Percentiles rank a stretch among this genome's conserved stretches.
These are phyloP conservation scores for Hypoxylon crocopeplum DNA, from an alignment of 495 filamentous ascomycete species.

Conservation along the genomic window DNA sequence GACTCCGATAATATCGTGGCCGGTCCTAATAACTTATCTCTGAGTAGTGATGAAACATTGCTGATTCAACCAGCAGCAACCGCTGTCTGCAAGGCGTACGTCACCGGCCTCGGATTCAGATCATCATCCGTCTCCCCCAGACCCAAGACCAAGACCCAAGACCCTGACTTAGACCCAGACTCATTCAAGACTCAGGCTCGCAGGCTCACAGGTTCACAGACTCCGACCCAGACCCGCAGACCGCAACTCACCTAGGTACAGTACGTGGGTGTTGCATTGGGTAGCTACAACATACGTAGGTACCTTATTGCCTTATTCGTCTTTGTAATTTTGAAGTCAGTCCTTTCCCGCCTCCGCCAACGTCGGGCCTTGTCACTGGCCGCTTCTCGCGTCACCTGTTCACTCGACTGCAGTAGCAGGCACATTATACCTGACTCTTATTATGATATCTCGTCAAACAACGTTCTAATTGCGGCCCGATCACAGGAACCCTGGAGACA, in stretches of 20 bases:
- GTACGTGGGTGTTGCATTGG: slow-evolving; percentile 17
- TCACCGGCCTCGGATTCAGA: slow-evolving; percentile 30
- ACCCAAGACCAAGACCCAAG: slow-evolving; percentile 3
- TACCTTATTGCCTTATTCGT: slow-evolving; percentile 1
- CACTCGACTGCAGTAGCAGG: slow-evolving; percentile 12
- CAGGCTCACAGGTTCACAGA: too few relatives aligned
- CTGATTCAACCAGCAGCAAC: slow-evolving; percentile 11
- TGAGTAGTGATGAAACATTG: slow-evolving; percentile 24
- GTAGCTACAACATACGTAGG: slow-evolving; percentile 20
- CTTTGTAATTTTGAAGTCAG: background rate
- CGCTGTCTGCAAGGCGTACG: slow-evolving; percentile 28
- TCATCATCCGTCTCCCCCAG: slow-evolving; percentile 22
- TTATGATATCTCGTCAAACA: slow-evolving; percentile 13
- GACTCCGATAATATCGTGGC: slow-evolving; percentile 12
- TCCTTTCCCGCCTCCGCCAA: slow-evolving; percentile 3
- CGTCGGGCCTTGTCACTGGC: slow-evolving; percentile 22
- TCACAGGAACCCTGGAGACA: slow-evolving; percentile 1
- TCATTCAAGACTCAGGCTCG: too few relatives aligned
- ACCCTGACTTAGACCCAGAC: background rate
- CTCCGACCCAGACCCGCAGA: slow-evolving; percentile 6
- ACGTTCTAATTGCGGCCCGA: slow-evolving; percentile 32
- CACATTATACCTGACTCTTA: slow-evolving; percentile 11
- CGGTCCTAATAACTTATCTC: slow-evolving; percentile 14
- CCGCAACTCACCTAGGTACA: slow-evolving; percentile 34
- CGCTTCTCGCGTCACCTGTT: slow-evolving; percentile 24